Conservation (phyloP, 108 stramenopile species). For the Conticribra weissflogii region DNA sequence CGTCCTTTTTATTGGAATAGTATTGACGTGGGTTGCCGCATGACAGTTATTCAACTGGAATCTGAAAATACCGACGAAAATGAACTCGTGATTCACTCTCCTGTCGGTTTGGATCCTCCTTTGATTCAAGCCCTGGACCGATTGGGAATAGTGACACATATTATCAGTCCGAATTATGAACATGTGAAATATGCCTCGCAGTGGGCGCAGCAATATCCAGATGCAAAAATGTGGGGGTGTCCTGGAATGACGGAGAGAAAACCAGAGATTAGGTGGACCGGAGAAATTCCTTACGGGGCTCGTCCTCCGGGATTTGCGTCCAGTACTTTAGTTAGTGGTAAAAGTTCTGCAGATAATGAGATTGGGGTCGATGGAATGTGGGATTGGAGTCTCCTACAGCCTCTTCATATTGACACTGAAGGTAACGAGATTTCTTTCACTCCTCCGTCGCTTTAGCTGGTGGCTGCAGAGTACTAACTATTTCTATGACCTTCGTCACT, state of each 20-base stretch:
- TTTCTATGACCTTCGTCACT: too few relatives aligned
- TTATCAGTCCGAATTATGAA: conserved; percentile 87
- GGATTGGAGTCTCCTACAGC: conserved; percentile 67
- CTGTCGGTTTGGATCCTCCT: conserved; percentile 60
- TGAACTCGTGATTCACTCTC: conserved; percentile 79
- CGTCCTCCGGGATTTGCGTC: conserved; percentile 45
- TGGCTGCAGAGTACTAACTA: too few relatives aligned
- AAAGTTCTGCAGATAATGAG: neutral
- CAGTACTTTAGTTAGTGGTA: neutral
- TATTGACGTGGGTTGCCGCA: conserved; percentile 86
- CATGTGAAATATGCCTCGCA: conserved; percentile 78
- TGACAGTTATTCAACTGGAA: conserved; percentile 69
- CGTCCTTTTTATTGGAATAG: conserved; percentile 85
- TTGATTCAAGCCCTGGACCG: conserved; percentile 54
- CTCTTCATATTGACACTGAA: conserved; percentile 77
- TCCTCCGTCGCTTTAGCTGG: too few relatives aligned
- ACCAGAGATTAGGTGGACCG: conserved; percentile 62
- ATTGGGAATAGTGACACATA: conserved; percentile 72
- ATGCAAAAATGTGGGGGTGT: conserved; percentile 82
- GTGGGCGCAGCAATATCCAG: conserved; percentile 68
- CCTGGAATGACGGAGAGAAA: conserved; percentile 69
- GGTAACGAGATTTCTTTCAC: too few relatives aligned
- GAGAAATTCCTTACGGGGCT: conserved; percentile 64
- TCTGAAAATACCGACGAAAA: conserved; percentile 22
- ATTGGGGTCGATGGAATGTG: conserved; percentile 39